Conservation (phyloP, 73 alveolate genomes). For the Diophrys sp. region DNA sequence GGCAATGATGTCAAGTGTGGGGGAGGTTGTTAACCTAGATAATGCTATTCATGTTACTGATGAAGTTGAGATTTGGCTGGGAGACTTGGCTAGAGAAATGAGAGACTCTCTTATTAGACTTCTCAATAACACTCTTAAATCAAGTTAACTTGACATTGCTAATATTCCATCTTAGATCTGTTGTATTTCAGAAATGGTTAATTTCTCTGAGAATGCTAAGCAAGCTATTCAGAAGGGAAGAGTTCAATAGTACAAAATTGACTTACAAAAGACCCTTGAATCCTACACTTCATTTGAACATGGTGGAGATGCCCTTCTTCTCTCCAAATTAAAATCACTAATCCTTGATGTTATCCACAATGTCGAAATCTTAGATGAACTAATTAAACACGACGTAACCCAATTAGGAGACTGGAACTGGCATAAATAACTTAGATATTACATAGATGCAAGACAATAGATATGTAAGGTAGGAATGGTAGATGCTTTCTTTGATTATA, state of each 20-base stretch:
- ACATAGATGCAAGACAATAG: constrained; percentile 68
- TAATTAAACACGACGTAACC: constrained; percentile 78
- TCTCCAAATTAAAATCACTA: constrained; percentile 89
- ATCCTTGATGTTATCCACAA: constrained; percentile 99
- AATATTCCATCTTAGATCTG: constrained; percentile 95
- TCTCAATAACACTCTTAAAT: constrained; percentile 67
- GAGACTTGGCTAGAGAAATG: constrained; percentile 96
- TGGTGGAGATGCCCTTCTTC: constrained; percentile 74
- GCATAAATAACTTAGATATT: constrained; percentile 96
- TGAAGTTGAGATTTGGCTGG: constrained; percentile 98
- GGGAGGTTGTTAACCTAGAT: constrained; percentile 90
- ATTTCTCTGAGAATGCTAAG: constrained; percentile 80
- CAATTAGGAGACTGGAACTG: constrained; percentile 95
- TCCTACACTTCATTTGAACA: constrained; percentile 64
- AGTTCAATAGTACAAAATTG: constrained; percentile 74
- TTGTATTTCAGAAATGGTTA: constrained; percentile 94
- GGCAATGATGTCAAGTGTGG: constrained; percentile 93
- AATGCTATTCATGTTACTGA: constrained; percentile 86
- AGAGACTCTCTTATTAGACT: constrained; percentile 81
- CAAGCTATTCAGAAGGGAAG: constrained; percentile 85
- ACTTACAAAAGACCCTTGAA: constrained; percentile 55
- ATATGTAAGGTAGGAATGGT: constrained; percentile 88
- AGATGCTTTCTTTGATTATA: constrained; percentile 94
- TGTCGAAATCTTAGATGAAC: constrained; percentile 91
- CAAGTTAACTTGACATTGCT: constrained; percentile 73